Evolutionary conservation across 2,329 filamentous ascomycete genomes (phyloP), one percentile per base, ranked within the genome.

Genomic region (Fusarium beomiforme): DNA sequence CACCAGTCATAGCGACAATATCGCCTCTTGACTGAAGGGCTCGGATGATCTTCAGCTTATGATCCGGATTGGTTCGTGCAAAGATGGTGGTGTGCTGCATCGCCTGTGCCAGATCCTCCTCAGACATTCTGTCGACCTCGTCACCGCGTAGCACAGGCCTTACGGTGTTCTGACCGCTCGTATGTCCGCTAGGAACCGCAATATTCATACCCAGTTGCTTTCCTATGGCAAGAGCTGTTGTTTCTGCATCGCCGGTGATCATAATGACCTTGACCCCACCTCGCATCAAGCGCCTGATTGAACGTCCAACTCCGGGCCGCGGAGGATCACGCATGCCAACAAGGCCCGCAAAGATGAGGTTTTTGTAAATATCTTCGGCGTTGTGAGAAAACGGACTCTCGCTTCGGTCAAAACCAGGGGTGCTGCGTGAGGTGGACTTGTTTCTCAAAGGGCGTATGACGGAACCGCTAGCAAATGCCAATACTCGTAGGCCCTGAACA

Each of bases 301-400:
- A 94, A 70, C 92, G 91, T 73, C 94, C 92, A 12, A 99, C 96
- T 44, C 94, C 94, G 72, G 94, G 93, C 53, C 96, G 88, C 5
- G 96, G 96, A 8, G 96, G 96, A 79, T 99, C 96, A 73, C 94
- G 97, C 95, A 99, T 99, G 50, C 96, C 96, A 31, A 98, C 94
- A 31, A 98, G 82, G 8, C 96, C 96, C 36, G 95, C 92, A 84
- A 99, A 98, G 7, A 92, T 92, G 24, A 99, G 88, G 4, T 93
- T 92, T 57, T 87, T 92, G 79, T 97, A 99, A 11, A 90, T 84
- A 65, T 96, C 93, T 67, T 96, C 93, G 19, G 80, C 78, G 13
- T 80, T 77, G 42, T 89, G 86, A 23, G 82, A 79, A n/a, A 73
- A 76, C 21, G 80, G 81, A 46, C 80, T 83, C 17, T 80, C 81